phyloP scores from a whole-genome alignment of 140 eudicot genomes.

The Oenanthe javanica region DNA sequence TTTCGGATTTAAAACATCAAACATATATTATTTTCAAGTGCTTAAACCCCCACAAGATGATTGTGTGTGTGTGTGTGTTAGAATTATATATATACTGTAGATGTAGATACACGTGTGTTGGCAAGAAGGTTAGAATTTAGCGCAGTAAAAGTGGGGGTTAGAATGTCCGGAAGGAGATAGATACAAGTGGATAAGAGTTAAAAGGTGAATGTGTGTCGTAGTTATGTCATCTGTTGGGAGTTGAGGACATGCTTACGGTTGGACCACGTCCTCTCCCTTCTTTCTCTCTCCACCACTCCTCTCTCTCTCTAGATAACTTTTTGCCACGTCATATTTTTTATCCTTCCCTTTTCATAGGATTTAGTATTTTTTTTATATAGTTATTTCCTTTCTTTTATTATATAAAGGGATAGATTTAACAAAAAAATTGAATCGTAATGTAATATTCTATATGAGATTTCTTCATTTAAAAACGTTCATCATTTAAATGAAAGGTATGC shows the following conservation, averaged over 20 bases:
- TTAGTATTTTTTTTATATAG: no score
- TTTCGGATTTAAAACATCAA: background rate
- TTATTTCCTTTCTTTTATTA: no score
- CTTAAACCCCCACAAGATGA: conserved; percentile 23
- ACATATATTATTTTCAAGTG: background rate
- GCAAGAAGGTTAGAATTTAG: background rate
- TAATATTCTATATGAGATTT: no score
- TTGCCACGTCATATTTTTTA: background rate
- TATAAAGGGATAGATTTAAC: no score
- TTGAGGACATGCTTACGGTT: conserved; percentile 4
- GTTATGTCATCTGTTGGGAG: conserved; percentile 2
- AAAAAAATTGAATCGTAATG: no score
- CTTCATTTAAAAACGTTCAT: no score
- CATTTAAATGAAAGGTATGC: no score
- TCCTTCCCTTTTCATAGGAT: no score
- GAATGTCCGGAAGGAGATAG: conserved; percentile 8
- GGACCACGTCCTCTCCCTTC: background rate
- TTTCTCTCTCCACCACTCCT: conserved; percentile 12
- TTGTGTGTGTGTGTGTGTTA: background rate
- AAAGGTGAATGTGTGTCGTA: background rate
- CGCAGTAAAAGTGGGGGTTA: conserved; percentile 13
- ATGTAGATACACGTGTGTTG: background rate
- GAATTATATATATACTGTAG: background rate
- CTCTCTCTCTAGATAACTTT: background rate
- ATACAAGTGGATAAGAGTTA: background rate